Percentiles rank a stretch among this genome's conserved stretches.
Conservation (phyloP, 2,329 filamentous ascomycete genomes). For the Coniochaeta hoffmannii region DNA sequence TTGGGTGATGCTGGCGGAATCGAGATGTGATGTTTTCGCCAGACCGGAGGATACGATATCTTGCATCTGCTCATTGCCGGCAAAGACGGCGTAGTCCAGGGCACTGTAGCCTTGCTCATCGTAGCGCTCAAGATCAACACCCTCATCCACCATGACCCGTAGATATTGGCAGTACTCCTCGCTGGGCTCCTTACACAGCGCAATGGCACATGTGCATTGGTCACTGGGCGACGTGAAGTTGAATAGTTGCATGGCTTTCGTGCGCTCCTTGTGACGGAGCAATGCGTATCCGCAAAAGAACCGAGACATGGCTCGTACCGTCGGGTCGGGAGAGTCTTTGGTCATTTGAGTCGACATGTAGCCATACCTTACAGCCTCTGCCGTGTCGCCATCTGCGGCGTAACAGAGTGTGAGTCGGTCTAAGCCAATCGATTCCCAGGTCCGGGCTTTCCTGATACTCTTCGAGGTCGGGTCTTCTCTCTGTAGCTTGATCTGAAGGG, state of each 20-base stretch:
- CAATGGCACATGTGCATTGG: slow-evolving; percentile 25
- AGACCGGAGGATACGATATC: slow-evolving; percentile 21
- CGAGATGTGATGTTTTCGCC: slow-evolving; percentile 2
- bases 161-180: slow-evolving; percentile 26
- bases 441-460: slow-evolving; percentile 3
- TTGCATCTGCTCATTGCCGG: slow-evolving; percentile 16
- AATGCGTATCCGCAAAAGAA: slow-evolving; percentile 25
- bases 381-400: slow-evolving; percentile 12
- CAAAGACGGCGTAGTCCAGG: slow-evolving; percentile 28
- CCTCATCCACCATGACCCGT: slow-evolving; percentile 21
- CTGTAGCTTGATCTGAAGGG: slow-evolving; percentile 1
- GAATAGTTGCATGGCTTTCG: slow-evolving; percentile 21
- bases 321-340: slow-evolving; percentile 15
- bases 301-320: slow-evolving; percentile 20
- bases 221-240: slow-evolving; percentile 11
- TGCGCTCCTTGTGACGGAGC: slow-evolving; percentile 12
- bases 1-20: slow-evolving; percentile 1
- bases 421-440: slow-evolving; percentile 22
- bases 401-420: slow-evolving; percentile 26
- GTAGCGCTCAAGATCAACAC: slow-evolving; percentile 21
- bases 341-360: slow-evolving; percentile 9
- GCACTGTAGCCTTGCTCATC: slow-evolving; percentile 28
- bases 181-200: slow-evolving; percentile 29
- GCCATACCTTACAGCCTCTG: slow-evolving; percentile 15
- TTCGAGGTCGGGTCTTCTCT: background rate